These are phyloP conservation scores for Dactylonectria estremocensis DNA, from an alignment of 2,329 filamentous ascomycete species.

Conservation along the genomic window DNA sequence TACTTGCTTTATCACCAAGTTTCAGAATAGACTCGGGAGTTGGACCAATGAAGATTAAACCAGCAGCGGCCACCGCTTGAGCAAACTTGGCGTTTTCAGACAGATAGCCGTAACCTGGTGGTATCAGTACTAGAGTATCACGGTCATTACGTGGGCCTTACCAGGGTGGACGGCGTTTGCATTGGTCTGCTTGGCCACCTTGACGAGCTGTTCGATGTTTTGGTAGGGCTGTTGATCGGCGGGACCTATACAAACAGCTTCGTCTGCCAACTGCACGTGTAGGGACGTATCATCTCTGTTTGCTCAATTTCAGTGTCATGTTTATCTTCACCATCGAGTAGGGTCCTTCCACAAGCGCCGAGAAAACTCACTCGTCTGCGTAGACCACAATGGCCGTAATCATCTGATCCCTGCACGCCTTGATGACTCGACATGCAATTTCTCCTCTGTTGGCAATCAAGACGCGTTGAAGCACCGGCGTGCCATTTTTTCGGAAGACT, in stretches of 20 bases:
- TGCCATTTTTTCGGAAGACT: too few relatives aligned
- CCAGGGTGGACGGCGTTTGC: background rate
- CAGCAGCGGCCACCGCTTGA: conserved; percentile 63
- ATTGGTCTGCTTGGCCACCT: too few relatives aligned
- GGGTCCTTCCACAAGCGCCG: too few relatives aligned
- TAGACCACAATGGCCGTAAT: conserved; percentile 67
- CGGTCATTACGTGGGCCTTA: conserved; percentile 24
- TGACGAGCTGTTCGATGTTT: too few relatives aligned
- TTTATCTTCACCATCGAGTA: too few relatives aligned
- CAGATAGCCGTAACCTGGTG: conserved; percentile 46
- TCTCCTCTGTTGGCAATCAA: conserved; percentile 74
- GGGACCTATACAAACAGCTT: conserved; percentile 50
- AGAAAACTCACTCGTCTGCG: conserved; percentile 58
- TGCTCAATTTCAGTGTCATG: too few relatives aligned
- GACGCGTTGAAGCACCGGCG: conserved; percentile 43
- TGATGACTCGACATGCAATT: conserved; percentile 68
- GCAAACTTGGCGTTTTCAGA: conserved; percentile 66
- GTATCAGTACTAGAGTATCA: conserved; percentile 62
- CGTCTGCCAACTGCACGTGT: conserved; percentile 60
- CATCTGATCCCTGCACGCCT: conserved; percentile 59
- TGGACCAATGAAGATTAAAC: conserved; percentile 72
- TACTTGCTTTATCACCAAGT: too few relatives aligned
- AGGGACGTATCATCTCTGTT: conserved; percentile 66
- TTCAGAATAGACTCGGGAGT: conserved; percentile 61
- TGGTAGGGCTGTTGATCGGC: too few relatives aligned